Conservation (phyloP, 768 basidiomycete species). For the Leucocoprinus sp. region DNA sequence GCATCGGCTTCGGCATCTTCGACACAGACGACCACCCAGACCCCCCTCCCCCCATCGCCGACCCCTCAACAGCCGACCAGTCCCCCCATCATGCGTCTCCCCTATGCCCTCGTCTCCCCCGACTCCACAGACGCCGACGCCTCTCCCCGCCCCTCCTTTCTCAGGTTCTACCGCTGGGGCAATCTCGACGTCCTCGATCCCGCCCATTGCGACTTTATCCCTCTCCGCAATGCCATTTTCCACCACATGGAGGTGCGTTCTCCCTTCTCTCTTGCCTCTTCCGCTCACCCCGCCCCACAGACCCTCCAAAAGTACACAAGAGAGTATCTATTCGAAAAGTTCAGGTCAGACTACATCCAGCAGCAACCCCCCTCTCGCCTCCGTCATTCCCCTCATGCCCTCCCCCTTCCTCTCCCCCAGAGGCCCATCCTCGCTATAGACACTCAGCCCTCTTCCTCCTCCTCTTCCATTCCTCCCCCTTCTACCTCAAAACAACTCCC, state of each 20-base stretch:
- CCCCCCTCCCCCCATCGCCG: conserved; percentile 19
- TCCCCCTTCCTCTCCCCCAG: conserved; percentile 34
- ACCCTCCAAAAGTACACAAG: conserved; percentile 80
- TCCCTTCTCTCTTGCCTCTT: conserved; percentile 14
- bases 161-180: conserved; percentile 79
- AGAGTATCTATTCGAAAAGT: conserved; percentile 77
- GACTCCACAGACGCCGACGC: too few relatives aligned
- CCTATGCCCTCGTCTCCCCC: conserved; percentile 80
- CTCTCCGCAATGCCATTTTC: conserved; percentile 72
- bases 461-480: too few relatives aligned
- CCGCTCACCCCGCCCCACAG: conserved; percentile 29
- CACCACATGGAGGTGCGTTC: conserved; percentile 79
- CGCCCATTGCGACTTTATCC: conserved; percentile 72
- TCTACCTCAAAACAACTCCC: too few relatives aligned
- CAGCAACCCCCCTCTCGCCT: conserved; percentile 39
- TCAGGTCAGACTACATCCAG: conserved; percentile 48
- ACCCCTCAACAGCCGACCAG: too few relatives aligned
- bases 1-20: conserved; percentile 87
- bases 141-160: conserved; percentile 53
- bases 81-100: conserved; percentile 55
- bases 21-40: conserved; percentile 59
- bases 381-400: conserved; percentile 46
- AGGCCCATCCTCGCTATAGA: conserved; percentile 28
- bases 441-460: conserved; percentile 19
- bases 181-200: conserved; percentile 72